phyloP scores from a whole-genome alignment of 1,139 yeast species.

The Tardiomyces blankii region DNA sequence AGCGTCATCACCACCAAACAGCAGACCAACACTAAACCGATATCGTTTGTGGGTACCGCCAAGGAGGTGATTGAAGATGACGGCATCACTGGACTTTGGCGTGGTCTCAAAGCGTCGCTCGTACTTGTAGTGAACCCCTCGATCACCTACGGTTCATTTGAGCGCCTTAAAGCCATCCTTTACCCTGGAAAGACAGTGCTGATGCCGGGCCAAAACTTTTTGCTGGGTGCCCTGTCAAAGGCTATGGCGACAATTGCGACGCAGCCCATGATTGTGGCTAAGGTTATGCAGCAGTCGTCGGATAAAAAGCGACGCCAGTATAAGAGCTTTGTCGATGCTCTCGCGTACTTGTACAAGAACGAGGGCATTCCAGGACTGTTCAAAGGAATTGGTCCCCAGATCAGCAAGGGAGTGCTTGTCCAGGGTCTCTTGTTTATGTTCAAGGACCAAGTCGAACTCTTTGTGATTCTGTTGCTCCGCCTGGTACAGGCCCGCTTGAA shows the following conservation, averaged over 20 bases:
- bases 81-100: slow-evolving; percentile 69
- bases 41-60: slow-evolving; percentile 37
- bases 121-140: slow-evolving; percentile 78
- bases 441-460: slow-evolving; percentile 46
- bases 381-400: slow-evolving; percentile 76
- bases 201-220: slow-evolving; percentile 57
- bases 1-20: slow-evolving; percentile 77
- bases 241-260: slow-evolving; percentile 71
- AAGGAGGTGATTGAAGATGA: slow-evolving; percentile 52
- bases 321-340: slow-evolving; percentile 42
- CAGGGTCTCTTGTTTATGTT: slow-evolving; percentile 81
- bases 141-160: slow-evolving; percentile 77
- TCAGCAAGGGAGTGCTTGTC: slow-evolving; percentile 71
- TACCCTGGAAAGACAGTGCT: slow-evolving; percentile 39
- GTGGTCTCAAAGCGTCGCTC: slow-evolving; percentile 71
- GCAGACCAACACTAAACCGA: slow-evolving; percentile 37
- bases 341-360: slow-evolving; percentile 35
- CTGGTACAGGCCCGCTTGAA: background rate
- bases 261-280: slow-evolving; percentile 78
- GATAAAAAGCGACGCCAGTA: slow-evolving; percentile 22
- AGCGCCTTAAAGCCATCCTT: slow-evolving; percentile 48
- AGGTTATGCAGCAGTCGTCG: slow-evolving; percentile 64
- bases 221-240: slow-evolving; percentile 70
- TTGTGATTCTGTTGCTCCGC: slow-evolving; percentile 22
- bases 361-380: slow-evolving; percentile 51